phyloP scores from a whole-genome alignment of 2,329 filamentous ascomycete genomes.

The Plectosphaerella sp. region DNA sequence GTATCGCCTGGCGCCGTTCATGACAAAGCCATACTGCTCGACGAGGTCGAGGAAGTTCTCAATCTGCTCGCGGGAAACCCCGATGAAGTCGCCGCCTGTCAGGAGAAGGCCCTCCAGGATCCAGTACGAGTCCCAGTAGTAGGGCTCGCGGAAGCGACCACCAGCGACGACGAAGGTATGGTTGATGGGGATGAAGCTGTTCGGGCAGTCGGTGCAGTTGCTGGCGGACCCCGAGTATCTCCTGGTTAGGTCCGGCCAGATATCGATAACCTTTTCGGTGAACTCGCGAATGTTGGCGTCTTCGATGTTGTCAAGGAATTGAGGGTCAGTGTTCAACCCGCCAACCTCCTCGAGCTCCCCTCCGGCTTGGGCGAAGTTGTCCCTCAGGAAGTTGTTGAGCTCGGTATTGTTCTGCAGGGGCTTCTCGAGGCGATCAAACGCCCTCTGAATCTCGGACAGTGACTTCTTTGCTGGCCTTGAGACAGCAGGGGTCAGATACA shows the following conservation, averaged over 20 bases:
- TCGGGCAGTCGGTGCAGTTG: slow-evolving; percentile 55
- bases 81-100: slow-evolving; percentile 57
- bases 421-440: slow-evolving; percentile 54
- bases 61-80: slow-evolving; percentile 62
- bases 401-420: slow-evolving; percentile 60
- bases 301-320: slow-evolving; percentile 52
- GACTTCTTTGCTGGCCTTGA: slow-evolving; percentile 54
- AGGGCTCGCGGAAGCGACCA: slow-evolving; percentile 66
- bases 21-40: slow-evolving; percentile 60
- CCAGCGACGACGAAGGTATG: slow-evolving; percentile 67
- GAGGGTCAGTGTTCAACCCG: slow-evolving; percentile 50
- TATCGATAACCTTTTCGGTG: slow-evolving; percentile 58
- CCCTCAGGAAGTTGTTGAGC: slow-evolving; percentile 56
- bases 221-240: slow-evolving; percentile 45
- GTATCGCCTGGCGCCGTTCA: slow-evolving; percentile 64
- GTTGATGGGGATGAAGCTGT: slow-evolving; percentile 63
- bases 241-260: slow-evolving; percentile 65
- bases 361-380: slow-evolving; percentile 60
- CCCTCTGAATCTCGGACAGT: slow-evolving; percentile 55
- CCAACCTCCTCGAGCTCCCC: slow-evolving; percentile 55
- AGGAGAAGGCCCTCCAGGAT: slow-evolving; percentile 62
- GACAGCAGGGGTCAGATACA: slow-evolving; percentile 3
- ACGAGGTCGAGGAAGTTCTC: slow-evolving; percentile 67
- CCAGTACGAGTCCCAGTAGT: slow-evolving; percentile 67
- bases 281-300: slow-evolving; percentile 58